A percentile compares a stretch with the other conserved stretches of the same genome.
These are phyloP conservation scores for Penicillium sp. DNA, from an alignment of 2,329 filamentous ascomycete species.

Conservation along the genomic window DNA sequence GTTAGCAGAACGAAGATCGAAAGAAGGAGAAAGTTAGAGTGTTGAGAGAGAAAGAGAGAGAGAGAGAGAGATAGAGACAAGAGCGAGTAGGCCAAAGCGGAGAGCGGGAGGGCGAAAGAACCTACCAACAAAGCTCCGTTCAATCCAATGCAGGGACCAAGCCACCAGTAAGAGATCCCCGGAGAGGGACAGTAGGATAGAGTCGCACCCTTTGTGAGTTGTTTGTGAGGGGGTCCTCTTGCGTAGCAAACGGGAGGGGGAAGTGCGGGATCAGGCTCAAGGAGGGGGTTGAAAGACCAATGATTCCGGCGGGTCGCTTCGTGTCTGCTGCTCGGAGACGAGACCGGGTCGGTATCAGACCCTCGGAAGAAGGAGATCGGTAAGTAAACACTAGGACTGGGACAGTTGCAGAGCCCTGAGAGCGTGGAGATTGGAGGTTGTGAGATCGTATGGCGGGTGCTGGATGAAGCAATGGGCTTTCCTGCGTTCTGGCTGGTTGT, in stretches of 20 bases:
- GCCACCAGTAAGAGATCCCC: conserved; percentile 28
- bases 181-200: conserved; percentile 17
- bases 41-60: conserved; percentile 15
- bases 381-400: conserved; percentile 18
- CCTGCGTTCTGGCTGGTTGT: conserved; percentile 46
- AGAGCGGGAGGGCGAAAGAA: conserved; percentile 35
- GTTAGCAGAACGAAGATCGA: conserved; percentile 10
- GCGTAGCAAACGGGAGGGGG: conserved; percentile 24
- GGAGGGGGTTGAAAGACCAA: conserved; percentile 32
- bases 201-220: conserved; percentile 25
- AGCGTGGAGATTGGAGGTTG: conserved; percentile 24
- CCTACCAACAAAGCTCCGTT: conserved; percentile 37
- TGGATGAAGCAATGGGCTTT: conserved; percentile 43
- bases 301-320: conserved; percentile 33
- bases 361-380: conserved; percentile 17
- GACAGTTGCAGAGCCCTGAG: conserved; percentile 21
- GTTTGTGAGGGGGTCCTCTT: conserved; percentile 8
- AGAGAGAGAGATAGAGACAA: conserved; percentile 14
- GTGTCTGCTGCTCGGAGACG: conserved; percentile 26
- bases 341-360: conserved; percentile 18
- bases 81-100: conserved; percentile 19
- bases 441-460: conserved; percentile 33
- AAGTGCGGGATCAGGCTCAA: conserved; percentile 27
- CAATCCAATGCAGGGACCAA: conserved; percentile 28
- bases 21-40: conserved; percentile 20